Evolutionary conservation across 1,139 yeast genomes (phyloP).

Genomic region (Saccharomyces hybrid): DNA sequence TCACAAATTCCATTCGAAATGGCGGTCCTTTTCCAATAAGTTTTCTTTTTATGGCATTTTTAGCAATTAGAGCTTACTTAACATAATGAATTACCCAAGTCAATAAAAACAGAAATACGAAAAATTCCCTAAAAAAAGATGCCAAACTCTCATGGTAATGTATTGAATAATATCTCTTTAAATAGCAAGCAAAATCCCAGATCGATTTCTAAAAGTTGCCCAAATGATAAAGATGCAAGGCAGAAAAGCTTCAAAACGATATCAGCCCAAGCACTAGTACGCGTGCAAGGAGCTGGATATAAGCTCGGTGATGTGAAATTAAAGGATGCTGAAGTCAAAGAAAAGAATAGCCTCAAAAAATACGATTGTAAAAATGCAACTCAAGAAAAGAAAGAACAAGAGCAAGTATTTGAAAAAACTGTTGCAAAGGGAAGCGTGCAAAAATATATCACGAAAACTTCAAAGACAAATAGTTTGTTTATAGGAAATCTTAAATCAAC

Average conservation of each 20-base stretch:
- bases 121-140: too few relatives aligned
- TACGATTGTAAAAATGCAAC: background rate
- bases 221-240: background rate
- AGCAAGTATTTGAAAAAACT: background rate
- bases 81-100: too few relatives aligned
- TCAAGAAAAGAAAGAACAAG: background rate
- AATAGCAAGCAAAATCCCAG: background rate
- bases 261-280: background rate
- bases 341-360: too few relatives aligned
- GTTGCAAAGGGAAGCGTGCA: background rate
- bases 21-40: too few relatives aligned
- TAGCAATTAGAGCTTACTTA: too few relatives aligned
- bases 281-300: background rate
- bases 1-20: too few relatives aligned
- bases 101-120: too few relatives aligned
- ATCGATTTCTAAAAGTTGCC: background rate
- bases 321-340: background rate
- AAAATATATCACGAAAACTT: background rate
- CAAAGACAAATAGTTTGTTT: slow-evolving; percentile 8
- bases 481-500: slow-evolving; percentile 41
- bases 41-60: too few relatives aligned
- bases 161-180: background rate
- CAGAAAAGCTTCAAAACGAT: background rate
- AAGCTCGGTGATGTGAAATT: background rate
- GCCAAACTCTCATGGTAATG: too few relatives aligned